Conservation (phyloP, 441 rosid genomes). For the Euphorbia neoarborescens region DNA sequence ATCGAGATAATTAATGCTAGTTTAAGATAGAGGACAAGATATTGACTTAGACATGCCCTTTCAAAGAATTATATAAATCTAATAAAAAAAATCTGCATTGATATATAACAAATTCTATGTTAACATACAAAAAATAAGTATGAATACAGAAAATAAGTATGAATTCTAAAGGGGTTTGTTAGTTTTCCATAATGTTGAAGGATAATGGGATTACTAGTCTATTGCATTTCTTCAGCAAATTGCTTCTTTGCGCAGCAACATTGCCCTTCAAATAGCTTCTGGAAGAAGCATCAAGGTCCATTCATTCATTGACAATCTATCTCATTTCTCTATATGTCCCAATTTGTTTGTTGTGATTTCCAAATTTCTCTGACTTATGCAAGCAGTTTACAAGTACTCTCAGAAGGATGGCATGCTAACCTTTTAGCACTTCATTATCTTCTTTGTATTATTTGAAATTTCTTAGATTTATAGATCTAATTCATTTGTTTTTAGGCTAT, state of each 20-base stretch:
- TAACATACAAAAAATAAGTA: too few relatives aligned
- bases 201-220: slow-evolving; percentile 43
- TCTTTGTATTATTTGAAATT: slow-evolving; percentile 41
- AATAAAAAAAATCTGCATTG: too few relatives aligned
- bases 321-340: background rate
- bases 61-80: too few relatives aligned
- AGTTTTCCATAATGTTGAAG: too few relatives aligned
- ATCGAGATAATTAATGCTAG: too few relatives aligned
- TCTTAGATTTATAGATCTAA: background rate
- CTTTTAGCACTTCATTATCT: slow-evolving; percentile 39
- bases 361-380: slow-evolving; percentile 13
- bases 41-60: too few relatives aligned
- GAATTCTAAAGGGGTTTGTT: too few relatives aligned
- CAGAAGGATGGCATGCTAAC: slow-evolving; percentile 27
- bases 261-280: slow-evolving; percentile 48
- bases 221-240: slow-evolving; percentile 48
- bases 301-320: background rate
- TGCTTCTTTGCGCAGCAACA: slow-evolving; percentile 51
- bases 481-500: slow-evolving; percentile 8
- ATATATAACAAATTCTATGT: too few relatives aligned
- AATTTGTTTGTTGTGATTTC: background rate
- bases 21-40: too few relatives aligned
- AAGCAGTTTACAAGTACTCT: slow-evolving; percentile 40
- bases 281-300: slow-evolving; percentile 46
- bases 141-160: too few relatives aligned